Percentiles rank a stretch among this genome's conserved stretches.
phyloP scores from a whole-genome alignment of 2,329 filamentous ascomycete species.

The Aspergillus pseudoterreus region DNA sequence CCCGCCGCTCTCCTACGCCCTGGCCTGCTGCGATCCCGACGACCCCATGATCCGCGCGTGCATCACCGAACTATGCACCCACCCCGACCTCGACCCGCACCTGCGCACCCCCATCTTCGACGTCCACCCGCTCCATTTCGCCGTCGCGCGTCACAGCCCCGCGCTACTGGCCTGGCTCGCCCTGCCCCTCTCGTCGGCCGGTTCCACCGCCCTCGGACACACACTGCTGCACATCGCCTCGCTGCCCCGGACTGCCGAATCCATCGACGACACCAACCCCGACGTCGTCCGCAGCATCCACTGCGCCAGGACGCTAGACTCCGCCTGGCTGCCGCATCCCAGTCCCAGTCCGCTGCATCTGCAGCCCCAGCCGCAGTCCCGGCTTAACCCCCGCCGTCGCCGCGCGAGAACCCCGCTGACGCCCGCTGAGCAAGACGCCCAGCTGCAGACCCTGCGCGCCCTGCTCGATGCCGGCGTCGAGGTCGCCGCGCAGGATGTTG shows the following conservation, averaged over 20 bases:
- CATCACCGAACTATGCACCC: too few relatives aligned
- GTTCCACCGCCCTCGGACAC: constrained; percentile 2
- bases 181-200: neutral
- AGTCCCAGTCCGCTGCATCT: neutral
- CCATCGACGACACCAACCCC: neutral
- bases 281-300: constrained; percentile 4
- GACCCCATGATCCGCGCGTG: too few relatives aligned
- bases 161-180: constrained; percentile 5
- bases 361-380: neutral
- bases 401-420: neutral
- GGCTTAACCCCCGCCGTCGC: neutral
- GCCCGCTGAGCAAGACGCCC: constrained; percentile 4
- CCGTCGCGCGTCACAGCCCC: constrained; percentile 5
- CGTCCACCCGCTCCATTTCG: constrained; percentile 8
- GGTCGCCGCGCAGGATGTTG: constrained; percentile 9
- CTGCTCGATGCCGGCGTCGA: constrained; percentile 4
- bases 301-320: constrained; percentile 2
- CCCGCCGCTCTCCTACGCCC: too few relatives aligned
- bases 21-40: too few relatives aligned
- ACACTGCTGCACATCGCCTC: constrained; percentile 8
- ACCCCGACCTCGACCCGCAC: too few relatives aligned
- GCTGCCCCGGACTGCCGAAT: neutral
- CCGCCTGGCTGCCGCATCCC: constrained; percentile 2
- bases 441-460: constrained; percentile 3
- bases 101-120: constrained; percentile 3